These are phyloP conservation scores for Syzygium aromaticum DNA, from an alignment of 345 rosid species.

Conservation along the genomic window DNA sequence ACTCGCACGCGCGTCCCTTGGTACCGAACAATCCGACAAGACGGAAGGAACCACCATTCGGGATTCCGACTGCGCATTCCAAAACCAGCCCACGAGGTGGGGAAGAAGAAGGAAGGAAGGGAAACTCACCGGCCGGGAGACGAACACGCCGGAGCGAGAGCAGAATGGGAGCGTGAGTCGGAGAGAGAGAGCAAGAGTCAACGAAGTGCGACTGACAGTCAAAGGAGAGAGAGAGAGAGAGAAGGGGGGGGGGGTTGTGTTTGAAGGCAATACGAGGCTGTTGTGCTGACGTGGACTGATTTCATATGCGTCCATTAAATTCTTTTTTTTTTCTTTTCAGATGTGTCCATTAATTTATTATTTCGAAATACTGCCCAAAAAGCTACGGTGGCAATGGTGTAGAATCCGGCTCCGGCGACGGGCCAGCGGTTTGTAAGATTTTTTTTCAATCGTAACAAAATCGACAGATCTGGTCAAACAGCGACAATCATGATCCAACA, in stretches of 20 bases:
- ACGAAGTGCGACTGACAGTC: not conserved
- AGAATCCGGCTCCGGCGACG: not conserved
- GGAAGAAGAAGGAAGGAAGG: not conserved
- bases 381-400: not conserved
- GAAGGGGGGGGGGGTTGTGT: no score
- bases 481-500: no score
- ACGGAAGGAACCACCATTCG: not conserved
- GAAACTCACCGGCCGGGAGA: not conserved
- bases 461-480: no score
- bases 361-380: not conserved
- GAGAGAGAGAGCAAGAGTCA: not conserved
- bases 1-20: not conserved
- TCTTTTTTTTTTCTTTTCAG: no score
- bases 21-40: not conserved
- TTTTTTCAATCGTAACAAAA: no score
- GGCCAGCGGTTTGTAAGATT: not conserved
- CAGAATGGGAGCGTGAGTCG: not conserved
- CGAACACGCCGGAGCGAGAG: not conserved
- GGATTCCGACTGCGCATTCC: not conserved
- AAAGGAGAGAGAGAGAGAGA: not conserved
- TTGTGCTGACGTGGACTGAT: not conserved
- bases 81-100: not conserved
- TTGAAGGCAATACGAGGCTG: not conserved
- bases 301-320: no score
- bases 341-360: not conserved